Base-by-base conservation (phyloP, 2,329 filamentous ascomycete species). In the Lasiodiplodia hormozganensis region DNA sequence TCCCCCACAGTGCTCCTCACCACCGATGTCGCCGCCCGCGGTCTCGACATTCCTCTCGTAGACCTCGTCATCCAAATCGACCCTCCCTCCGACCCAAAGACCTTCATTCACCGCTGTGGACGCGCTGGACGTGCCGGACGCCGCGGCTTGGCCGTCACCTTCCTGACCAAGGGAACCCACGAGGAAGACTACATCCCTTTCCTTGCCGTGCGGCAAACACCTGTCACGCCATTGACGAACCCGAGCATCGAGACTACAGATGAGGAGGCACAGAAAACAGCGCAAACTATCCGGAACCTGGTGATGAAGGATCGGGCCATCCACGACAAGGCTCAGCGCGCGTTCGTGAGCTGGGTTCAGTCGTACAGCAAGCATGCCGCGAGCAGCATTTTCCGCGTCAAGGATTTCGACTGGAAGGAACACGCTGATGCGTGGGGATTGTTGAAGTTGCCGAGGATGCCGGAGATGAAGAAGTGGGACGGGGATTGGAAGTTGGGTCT, bases 181-280 rank as follows among this genome's bases (percentile, higher is more conserved):
- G 96, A 98, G 80, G 93, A 96, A 78, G 94, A 96, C 75, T 98
- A 97, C 75, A 86, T 97, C 1, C 87, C 90, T 1, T 98, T 97
- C 73, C 84, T 99, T 3, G 90, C 92, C 60, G 89, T 97, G 21
- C 89, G 94, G 23, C 93, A 96, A 78, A 97, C 94, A 0, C 94
- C 94, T 0, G 92, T 97, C 38, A 80, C 84, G 0, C 87, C 85
- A 0, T 85, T 96, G 2, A 81, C 82, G 0, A 83, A 85, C 3
- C 89, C 91, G 0, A 75, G 77, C 1, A 81, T 94, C 36, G 74
- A 77, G 0, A 80, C 91, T n/a, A 85, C 86, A 0, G 85, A 88
- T 1, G 83, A 84, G 0, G 89, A 92, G n/a, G 91, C 89, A 0
- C 78, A 82, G 0, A 76, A 80, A 1, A 83, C 86, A 0, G 89